phyloP scores from a whole-genome alignment of 768 basidiomycete species.

The Rhizopogon roseolus region DNA sequence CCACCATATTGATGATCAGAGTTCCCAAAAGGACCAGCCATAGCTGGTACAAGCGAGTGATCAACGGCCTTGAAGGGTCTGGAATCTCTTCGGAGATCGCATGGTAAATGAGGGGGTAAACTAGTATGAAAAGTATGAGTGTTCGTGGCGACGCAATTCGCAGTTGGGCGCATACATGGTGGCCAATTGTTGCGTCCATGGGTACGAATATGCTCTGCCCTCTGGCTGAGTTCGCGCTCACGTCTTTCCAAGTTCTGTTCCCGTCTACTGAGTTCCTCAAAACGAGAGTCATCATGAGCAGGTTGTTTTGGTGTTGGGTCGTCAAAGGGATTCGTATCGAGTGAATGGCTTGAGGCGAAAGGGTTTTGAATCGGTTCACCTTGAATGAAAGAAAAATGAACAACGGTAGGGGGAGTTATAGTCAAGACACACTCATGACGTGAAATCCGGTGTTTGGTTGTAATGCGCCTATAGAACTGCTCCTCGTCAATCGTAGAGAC shows the following conservation, averaged over 20 bases:
- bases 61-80: conserved; percentile 68
- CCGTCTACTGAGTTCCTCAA: conserved; percentile 68
- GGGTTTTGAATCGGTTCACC: conserved; percentile 58
- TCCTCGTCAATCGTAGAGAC: background rate
- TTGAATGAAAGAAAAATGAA: background rate
- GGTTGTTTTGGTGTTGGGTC: conserved; percentile 56
- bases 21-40: conserved; percentile 89
- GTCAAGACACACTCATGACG: conserved; percentile 18
- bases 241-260: conserved; percentile 80
- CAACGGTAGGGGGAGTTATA: background rate
- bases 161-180: conserved; percentile 50
- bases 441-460: conserved; percentile 1
- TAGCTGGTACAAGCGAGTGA: conserved; percentile 85
- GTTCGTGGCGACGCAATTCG: conserved; percentile 13
- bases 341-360: conserved; percentile 79
- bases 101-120: conserved; percentile 93
- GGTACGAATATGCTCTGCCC: conserved; percentile 61
- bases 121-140: conserved; percentile 36
- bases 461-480: background rate
- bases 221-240: conserved; percentile 68
- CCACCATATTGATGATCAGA: conserved; percentile 84
- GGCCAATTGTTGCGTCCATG: conserved; percentile 95
- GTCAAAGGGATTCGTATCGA: conserved; percentile 87
- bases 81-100: conserved; percentile 90
- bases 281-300: conserved; percentile 34